Evolutionary conservation across 2,329 filamentous ascomycete species (phyloP).

Genomic region (Talaromyces funiculosus): DNA sequence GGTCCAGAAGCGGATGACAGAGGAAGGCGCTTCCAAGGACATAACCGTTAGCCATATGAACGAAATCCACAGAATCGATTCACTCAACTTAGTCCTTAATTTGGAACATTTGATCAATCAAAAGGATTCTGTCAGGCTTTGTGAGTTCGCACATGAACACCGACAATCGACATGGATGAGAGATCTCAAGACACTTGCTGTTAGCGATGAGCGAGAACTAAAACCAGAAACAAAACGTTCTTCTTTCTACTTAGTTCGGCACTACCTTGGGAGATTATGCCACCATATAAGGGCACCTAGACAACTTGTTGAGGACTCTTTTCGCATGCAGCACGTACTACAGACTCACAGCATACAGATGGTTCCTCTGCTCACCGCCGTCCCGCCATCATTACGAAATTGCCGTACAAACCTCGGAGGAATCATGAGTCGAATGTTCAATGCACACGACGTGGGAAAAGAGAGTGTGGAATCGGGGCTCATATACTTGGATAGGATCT

Average conservation of each 20-base stretch:
- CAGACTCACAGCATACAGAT: constrained; percentile 28
- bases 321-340: constrained; percentile 26
- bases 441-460: constrained; percentile 3
- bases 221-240: neutral
- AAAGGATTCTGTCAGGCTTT: constrained; percentile 13
- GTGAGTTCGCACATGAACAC: constrained; percentile 15
- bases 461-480: constrained; percentile 15
- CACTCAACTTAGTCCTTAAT: neutral
- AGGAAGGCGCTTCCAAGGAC: constrained; percentile 4
- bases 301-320: constrained; percentile 27
- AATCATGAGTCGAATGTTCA: constrained; percentile 25
- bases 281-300: constrained; percentile 37
- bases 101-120: neutral
- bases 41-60: neutral
- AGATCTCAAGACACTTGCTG: neutral
- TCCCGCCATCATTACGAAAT: constrained; percentile 16
- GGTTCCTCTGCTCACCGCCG: constrained; percentile 19
- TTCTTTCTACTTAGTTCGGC: constrained; percentile 29
- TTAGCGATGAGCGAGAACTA: neutral
- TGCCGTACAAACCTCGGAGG: constrained; percentile 19
- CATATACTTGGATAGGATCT: constrained; percentile 22
- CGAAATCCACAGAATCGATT: neutral
- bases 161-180: constrained; percentile 12
- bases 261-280: constrained; percentile 44
- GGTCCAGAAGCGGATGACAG: neutral